Evolutionary conservation across 495 filamentous ascomycete genomes (phyloP), one percentile per base, ranked within the genome.

Genomic region (Annulohypoxylon maeteangense): DNA sequence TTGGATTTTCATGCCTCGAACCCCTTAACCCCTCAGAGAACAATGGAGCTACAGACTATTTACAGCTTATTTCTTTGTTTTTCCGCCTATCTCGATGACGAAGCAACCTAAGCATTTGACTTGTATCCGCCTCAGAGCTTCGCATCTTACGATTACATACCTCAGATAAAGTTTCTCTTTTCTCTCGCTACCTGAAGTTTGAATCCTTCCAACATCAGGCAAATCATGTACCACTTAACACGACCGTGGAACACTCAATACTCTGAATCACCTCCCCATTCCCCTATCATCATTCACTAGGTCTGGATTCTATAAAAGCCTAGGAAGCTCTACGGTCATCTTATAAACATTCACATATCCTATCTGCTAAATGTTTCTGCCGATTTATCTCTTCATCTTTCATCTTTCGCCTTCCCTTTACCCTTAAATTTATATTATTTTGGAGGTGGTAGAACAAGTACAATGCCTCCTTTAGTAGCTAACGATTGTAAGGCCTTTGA

Each of bases 401-500:
- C 25, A 12, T 10, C 36, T 14, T 40, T 14, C 6, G 31, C 31
- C 40, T 51, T 38, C 14, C 31, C 31, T 23, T 50, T 4, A 14
- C 32, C 18, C 32, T 36, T 47, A 6, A n/a, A 11, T 48, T 36
- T 23, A 57, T 0, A 10, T 7, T 8, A 56, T 36, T 48, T 18
- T 14, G 31, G 38, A 53, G 45, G 6, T 59, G 38, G 11, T 54
- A 14, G 38, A 8, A n/a, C 22, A 44, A 36, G 40, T 18, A 57
- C 40, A 16, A 65, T 72, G 63, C 3, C 57, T 25, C 0, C 7
- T 8, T 45, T 29, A 25, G 65, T 74, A 74, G 74, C 36, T 54
- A 34, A 54, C 16, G 10, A 4, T 0, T 14, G 27, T 0, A 81
- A 99, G 95, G 95, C 95, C 48, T 99, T 99, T 80, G 95, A 99